These are phyloP conservation scores for Kazachstania kunashirensis DNA, from an alignment of 805 yeast species.

Conservation along the genomic window DNA sequence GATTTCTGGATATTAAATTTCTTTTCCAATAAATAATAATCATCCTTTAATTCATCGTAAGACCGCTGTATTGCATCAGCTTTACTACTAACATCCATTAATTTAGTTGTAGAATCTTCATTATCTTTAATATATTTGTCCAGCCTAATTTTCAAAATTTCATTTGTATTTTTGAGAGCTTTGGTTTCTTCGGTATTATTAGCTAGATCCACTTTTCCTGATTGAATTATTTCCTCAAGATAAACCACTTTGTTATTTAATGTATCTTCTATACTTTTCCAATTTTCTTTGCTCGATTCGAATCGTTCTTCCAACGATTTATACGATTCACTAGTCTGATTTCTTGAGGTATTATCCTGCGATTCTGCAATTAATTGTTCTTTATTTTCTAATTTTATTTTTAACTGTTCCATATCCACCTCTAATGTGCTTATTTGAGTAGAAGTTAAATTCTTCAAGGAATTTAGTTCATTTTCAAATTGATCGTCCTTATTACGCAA, in stretches of 20 bases:
- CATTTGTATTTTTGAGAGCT: slow-evolving; percentile 7
- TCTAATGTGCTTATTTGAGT: slow-evolving; percentile 53
- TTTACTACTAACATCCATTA: too few species aligned
- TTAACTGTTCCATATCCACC: slow-evolving; percentile 54
- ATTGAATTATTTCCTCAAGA: slow-evolving; percentile 3
- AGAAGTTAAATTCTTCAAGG: slow-evolving; percentile 27
- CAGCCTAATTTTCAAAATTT: too few species aligned
- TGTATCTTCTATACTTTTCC: slow-evolving; percentile 71
- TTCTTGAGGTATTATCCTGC: background rate
- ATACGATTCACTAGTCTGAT: background rate
- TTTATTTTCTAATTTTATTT: slow-evolving; percentile 49
- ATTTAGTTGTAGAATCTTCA: too few species aligned
- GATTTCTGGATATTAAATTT: slow-evolving; percentile 22
- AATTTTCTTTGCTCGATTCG: slow-evolving; percentile 65
- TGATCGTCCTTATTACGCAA: slow-evolving; percentile 5
- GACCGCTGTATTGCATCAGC: slow-evolving; percentile 14
- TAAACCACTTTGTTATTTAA: slow-evolving; percentile 37
- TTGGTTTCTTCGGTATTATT: slow-evolving; percentile 2
- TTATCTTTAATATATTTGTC: too few species aligned
- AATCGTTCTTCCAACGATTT: slow-evolving; percentile 52
- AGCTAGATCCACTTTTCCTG: background rate
- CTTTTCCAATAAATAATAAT: slow-evolving; percentile 18
- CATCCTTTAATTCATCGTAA: slow-evolving; percentile 21
- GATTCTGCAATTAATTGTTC: background rate
- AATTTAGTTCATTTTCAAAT: slow-evolving; percentile 18